Base-by-base conservation (phyloP, 768 basidiomycete genomes). In the Termitomyces sp. region DNA sequence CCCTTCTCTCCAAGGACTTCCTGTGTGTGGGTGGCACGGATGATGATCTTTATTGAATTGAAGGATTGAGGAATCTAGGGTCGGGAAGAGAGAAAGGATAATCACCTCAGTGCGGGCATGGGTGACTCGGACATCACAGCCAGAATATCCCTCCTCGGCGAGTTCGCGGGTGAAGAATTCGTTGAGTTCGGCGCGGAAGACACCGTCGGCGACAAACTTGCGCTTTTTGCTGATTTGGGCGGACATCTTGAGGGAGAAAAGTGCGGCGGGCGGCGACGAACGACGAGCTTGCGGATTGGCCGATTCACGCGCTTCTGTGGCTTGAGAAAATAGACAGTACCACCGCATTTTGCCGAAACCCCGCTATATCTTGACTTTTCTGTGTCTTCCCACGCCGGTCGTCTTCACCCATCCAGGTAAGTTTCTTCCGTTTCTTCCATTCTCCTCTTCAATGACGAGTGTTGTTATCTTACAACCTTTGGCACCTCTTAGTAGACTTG, bases 1-100 rank as follows among this genome's bases (percentile, higher is more conserved):
- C 96, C 97, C 80, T 99, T 99, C 81, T 98, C 97, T 68, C 96
- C 96, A 63, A 98, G 85, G 64, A 98, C 95, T 73, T 98, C 95
- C 75, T 95, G 93, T 61, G 97, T 98, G 82, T 98, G 97, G 66
- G 96, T 98, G 57, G 97, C 97, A 68, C 96, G 94, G 78, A 99
- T 98, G 81, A 99, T 98, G 73, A 99, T 98, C 92, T 94, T 19
- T 23, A n/a, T 44, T 32, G 60, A 35, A 53, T 50, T 41, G 53
- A 57, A 21, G 31, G 34, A 35, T n/a, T 59, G 37, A 60, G 50
- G 21, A 21, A 21, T 17, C 11, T 46, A 37, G 42, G 12, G 14
- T 16, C 34, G 23, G 40, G 31, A 17, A 49, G 31, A 35, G 31
- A 42, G 17, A 14, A 46, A 41, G 11, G 25, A 58, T 19, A 44